Evolutionary conservation across 345 rosid species (phyloP), one percentile per base, ranked within the genome.

Genomic region (Pelargonium nanum): DNA sequence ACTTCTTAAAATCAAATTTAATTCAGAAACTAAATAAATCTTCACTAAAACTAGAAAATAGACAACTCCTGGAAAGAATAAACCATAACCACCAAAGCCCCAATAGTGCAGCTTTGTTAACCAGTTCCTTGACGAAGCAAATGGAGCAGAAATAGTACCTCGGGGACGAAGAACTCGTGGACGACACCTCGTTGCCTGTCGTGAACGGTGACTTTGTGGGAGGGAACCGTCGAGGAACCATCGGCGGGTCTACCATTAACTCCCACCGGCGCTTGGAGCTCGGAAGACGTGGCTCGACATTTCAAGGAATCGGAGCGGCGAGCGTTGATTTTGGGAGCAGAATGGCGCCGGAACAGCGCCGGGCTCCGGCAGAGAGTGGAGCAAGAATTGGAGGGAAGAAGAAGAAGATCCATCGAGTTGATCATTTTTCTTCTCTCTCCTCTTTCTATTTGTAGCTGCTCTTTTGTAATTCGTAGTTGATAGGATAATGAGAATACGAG

Each of bases 161-260:
- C 96, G 0, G 98, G 98, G 56, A 92, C 96, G 1, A 77, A 45
- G 62, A 92, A 92, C 66, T 92, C 88, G 68, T 88, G 95, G 51
- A 83, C 84, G 1, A 87, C 78, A 15, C 91, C 95, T 22, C 87
- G 85, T 70, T 82, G 85, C 57, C 93, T 76, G 77, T 92, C 98
- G 70, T 77, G 87, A 54, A 92, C 95, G 2, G 82, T 85, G 70
- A 92, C 95, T 57, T 92, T 92, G 61, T 92, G 95, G 26, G 82
- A 72, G 5, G 86, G 88, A 74, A 81, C 65, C 28, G 78, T 21
- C 15, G 79, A 57, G 15, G 81, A 75, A 56, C 34, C 58, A 62
- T 58, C 58, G 54, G 69, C 70, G 60, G 66, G 1, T 21, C 57
- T 67, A 24, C 63, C 70, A 40, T 71, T 75, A 54, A 77, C 65